phyloP scores from a whole-genome alignment of 345 rosid species.

The Citrus hindsii region DNA sequence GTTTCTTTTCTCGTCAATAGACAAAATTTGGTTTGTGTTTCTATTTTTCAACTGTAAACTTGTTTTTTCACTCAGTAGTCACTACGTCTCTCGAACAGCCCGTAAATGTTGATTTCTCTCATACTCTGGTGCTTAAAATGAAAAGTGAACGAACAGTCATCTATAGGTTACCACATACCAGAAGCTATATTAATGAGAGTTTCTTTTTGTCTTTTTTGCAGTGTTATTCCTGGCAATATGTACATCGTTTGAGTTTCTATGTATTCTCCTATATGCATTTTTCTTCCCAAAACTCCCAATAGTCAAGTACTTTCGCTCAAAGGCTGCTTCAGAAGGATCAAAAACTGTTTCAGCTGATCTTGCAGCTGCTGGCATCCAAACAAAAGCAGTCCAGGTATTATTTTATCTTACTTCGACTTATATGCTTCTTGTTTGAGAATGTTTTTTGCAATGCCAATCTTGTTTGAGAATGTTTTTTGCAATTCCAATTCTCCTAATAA shows the following conservation, averaged over 20 bases:
- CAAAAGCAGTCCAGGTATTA: slow-evolving; percentile 18
- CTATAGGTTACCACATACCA: too few species aligned
- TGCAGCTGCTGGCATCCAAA: slow-evolving; percentile 78
- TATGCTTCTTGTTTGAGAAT: not conserved
- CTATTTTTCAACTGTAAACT: not conserved
- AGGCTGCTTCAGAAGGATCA: slow-evolving; percentile 89
- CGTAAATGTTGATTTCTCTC: not conserved
- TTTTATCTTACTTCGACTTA: not conserved
- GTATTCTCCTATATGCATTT: too few species aligned
- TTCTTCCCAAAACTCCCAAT: too few species aligned
- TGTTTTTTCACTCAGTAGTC: not conserved
- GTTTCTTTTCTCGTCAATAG: slow-evolving; percentile 11
- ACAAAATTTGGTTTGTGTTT: not conserved
- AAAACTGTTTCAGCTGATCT: slow-evolving; percentile 80
- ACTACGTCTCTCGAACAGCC: not conserved
- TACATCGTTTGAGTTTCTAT: too few species aligned
- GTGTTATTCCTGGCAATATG: too few species aligned
- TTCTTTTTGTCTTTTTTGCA: too few species aligned
- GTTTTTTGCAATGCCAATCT: too few species aligned
- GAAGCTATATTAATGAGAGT: too few species aligned
- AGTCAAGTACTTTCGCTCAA: slow-evolving; percentile 75
- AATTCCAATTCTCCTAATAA: too few species aligned
- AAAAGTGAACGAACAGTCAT: too few species aligned
- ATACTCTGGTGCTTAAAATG: too few species aligned
- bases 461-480: too few species aligned